Percentiles rank a stretch among this genome's conserved stretches.
phyloP scores from a whole-genome alignment of 805 yeast species.

The Pichia heedii region DNA sequence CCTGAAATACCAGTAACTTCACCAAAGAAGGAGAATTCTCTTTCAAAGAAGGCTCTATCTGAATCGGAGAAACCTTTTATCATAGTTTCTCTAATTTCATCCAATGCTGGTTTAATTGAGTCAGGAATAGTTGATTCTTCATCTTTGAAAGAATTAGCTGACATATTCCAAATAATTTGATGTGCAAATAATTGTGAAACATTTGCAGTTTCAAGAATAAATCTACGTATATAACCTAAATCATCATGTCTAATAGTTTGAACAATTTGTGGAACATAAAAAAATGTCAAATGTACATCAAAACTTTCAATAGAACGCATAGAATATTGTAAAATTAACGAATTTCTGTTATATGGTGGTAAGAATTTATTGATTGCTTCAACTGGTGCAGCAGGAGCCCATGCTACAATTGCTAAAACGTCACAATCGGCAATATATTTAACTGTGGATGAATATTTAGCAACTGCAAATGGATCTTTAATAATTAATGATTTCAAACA shows the following conservation, averaged over 20 bases:
- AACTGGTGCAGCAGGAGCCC: constrained; percentile 74
- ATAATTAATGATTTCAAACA: constrained; percentile 37
- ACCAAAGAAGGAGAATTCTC: constrained; percentile 81
- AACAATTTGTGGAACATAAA: constrained; percentile 96
- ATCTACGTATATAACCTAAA: constrained; percentile 78
- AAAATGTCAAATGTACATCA: constrained; percentile 81
- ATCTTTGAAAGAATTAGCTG: constrained; percentile 85
- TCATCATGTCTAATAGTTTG: constrained; percentile 80
- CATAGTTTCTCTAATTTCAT: constrained; percentile 61
- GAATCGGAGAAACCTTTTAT: constrained; percentile 46
- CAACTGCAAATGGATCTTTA: constrained; percentile 50
- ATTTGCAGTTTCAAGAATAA: constrained; percentile 85
- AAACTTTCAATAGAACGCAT: constrained; percentile 84
- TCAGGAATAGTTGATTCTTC: constrained; percentile 81
- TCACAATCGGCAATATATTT: constrained; percentile 34
- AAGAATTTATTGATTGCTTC: constrained; percentile 77
- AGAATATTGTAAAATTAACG: constrained; percentile 72
- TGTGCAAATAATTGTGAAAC: constrained; percentile 90
- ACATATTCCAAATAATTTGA: constrained; percentile 96
- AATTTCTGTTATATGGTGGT: constrained; percentile 60
- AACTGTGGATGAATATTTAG: constrained; percentile 50
- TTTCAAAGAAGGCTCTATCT: constrained; percentile 62
- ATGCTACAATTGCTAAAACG: constrained; percentile 32
- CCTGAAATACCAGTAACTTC: constrained; percentile 94
- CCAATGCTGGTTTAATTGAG: constrained; percentile 72